Percentiles rank a stretch among this genome's conserved stretches.
These are phyloP conservation scores for Leishmania mexicana DNA, from an alignment of 208 protist species.

Conservation along the genomic window DNA sequence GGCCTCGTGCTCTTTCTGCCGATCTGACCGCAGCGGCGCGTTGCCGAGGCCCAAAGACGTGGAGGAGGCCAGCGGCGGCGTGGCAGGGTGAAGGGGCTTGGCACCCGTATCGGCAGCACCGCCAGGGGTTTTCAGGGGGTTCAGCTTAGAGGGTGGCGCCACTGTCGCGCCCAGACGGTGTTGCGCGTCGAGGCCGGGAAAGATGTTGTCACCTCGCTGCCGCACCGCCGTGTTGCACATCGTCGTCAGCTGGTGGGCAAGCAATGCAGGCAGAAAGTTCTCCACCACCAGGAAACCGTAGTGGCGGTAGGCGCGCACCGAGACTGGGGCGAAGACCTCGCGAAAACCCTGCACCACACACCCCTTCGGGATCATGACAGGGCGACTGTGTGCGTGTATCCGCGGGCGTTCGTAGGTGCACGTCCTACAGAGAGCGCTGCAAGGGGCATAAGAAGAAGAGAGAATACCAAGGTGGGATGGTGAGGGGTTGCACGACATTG, in stretches of 20 bases:
- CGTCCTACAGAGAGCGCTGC: background rate
- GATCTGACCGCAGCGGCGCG: conserved; percentile 30
- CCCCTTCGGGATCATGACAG: conserved; percentile 5
- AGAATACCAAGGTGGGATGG: background rate
- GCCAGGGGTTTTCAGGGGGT: conserved; percentile 8
- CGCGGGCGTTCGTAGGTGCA: conserved; percentile 4
- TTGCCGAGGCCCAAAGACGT: conserved; percentile 21
- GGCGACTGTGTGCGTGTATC: background rate
- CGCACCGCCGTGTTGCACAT: conserved; percentile 36
- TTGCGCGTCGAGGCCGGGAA: conserved; percentile 68
- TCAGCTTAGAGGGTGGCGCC: conserved; percentile 32
- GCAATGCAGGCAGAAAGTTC: conserved; percentile 29
- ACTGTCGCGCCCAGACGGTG: conserved; percentile 38
- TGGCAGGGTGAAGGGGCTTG: background rate
- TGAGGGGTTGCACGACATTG: no score
- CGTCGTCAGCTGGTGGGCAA: conserved; percentile 30
- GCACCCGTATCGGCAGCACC: background rate
- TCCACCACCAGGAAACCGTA: conserved; percentile 59
- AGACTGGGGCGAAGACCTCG: conserved; percentile 41
- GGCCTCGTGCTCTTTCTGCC: conserved; percentile 22
- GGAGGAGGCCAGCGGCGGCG: conserved; percentile 8
- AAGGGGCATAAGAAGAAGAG: background rate
- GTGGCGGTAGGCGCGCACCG: conserved; percentile 66
- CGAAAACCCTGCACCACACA: conserved; percentile 42
- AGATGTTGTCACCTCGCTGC: conserved; percentile 44